Conservation (phyloP, 2,329 filamentous ascomycete genomes). For the Apiospora sp. region DNA sequence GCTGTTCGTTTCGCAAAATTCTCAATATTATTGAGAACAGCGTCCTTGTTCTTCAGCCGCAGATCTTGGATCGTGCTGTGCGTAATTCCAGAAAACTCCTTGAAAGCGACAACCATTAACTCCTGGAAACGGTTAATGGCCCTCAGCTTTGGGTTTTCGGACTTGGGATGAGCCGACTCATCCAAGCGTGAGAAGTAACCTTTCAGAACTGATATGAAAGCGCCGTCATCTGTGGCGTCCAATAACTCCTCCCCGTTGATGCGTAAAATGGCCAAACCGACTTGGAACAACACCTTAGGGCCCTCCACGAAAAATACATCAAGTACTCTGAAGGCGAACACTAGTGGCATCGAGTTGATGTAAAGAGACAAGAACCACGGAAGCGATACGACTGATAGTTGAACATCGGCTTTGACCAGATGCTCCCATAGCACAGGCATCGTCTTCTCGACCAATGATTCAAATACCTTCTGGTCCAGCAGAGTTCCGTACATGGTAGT, state of each 20-base stretch:
- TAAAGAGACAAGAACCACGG: conserved; percentile 98
- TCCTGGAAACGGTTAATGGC: conserved; percentile 97
- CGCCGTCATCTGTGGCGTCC: conserved; percentile 91
- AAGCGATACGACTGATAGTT: conserved; percentile 94
- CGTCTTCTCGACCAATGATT: conserved; percentile 96
- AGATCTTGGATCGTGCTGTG: conserved; percentile 91
- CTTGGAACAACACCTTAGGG: conserved; percentile 95
- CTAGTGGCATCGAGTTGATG: conserved; percentile 98
- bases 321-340: conserved; percentile 94
- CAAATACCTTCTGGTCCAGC: conserved; percentile 95
- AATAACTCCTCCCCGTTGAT: conserved; percentile 97
- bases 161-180: conserved; percentile 94
- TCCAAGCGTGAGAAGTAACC: conserved; percentile 92
- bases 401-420: conserved; percentile 94
- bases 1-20: conserved; percentile 97
- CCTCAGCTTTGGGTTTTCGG: conserved; percentile 91
- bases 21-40: conserved; percentile 94
- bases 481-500: conserved; percentile 99
- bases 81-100: conserved; percentile 95
- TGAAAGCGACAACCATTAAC: conserved; percentile 98
- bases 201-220: conserved; percentile 96
- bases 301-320: conserved; percentile 99
- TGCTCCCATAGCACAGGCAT: conserved; percentile 99
- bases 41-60: conserved; percentile 90
- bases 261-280: conserved; percentile 93